phyloP scores from a whole-genome alignment of 768 basidiomycete species.

The Clavaria fumosa region DNA sequence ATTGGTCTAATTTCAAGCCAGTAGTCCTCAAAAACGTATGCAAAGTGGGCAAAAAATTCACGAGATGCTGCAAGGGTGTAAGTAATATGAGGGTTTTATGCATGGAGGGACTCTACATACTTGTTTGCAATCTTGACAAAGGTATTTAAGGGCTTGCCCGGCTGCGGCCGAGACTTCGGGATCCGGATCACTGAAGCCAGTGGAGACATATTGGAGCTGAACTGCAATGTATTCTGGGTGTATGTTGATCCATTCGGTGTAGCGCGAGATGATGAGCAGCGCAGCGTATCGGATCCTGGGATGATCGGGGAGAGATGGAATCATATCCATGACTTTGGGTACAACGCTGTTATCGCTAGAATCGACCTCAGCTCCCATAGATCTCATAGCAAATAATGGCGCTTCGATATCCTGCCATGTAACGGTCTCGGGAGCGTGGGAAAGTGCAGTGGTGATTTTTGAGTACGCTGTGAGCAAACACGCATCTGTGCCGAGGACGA shows the following conservation, averaged over 20 bases:
- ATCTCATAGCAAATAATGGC: slow-evolving; percentile 91
- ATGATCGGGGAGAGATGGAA: slow-evolving; percentile 79
- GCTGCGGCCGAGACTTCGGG: slow-evolving; percentile 82
- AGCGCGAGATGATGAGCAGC: slow-evolving; percentile 84
- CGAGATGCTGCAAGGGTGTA: slow-evolving; percentile 52
- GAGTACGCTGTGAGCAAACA: slow-evolving; percentile 76
- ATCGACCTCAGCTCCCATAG: slow-evolving; percentile 94
- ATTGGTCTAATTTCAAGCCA: slow-evolving; percentile 65
- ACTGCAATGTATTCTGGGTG: slow-evolving; percentile 78
- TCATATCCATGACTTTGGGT: slow-evolving; percentile 92
- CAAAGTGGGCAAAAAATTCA: slow-evolving; percentile 82
- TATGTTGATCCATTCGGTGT: slow-evolving; percentile 89
- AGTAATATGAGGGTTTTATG: too few relatives aligned
- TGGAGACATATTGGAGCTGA: slow-evolving; percentile 82
- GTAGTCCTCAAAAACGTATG: slow-evolving; percentile 76
- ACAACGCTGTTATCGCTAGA: slow-evolving; percentile 66
- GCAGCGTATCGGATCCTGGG: slow-evolving; percentile 92
- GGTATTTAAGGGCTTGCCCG: slow-evolving; percentile 88
- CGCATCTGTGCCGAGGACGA: slow-evolving; percentile 73
- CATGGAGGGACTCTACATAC: slow-evolving; percentile 23
- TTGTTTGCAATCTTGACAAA: slow-evolving; percentile 92
- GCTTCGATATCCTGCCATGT: slow-evolving; percentile 98
- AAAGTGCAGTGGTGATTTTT: slow-evolving; percentile 59
- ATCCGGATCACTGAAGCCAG: slow-evolving; percentile 76
- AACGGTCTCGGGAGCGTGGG: slow-evolving; percentile 35